These are phyloP conservation scores for Fusarium odoratissimum DNA, from an alignment of 2,329 filamentous ascomycete species.

Conservation along the genomic window DNA sequence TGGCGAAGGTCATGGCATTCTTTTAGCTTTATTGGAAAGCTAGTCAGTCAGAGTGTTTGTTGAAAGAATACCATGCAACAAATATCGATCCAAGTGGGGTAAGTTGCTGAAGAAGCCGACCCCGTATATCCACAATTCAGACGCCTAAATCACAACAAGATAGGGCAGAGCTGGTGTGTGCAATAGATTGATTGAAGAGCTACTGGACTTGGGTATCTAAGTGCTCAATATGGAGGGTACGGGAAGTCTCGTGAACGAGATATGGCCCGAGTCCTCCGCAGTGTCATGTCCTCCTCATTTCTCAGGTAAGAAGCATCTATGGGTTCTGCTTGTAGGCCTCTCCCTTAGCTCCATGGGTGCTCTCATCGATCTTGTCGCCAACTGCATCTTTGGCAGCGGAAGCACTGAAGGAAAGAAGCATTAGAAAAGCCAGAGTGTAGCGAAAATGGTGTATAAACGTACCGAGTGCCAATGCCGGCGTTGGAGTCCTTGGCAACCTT, in stretches of 20 bases:
- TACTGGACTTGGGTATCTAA: slow-evolving; percentile 44
- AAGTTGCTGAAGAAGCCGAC: background rate
- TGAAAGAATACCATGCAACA: background rate
- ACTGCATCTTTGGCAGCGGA: slow-evolving; percentile 62
- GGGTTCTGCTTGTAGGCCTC: slow-evolving; percentile 57
- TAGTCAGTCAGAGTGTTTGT: background rate
- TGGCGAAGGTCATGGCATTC: background rate
- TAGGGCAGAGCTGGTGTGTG: background rate
- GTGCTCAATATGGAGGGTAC: slow-evolving; percentile 23
- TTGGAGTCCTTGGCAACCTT: slow-evolving; percentile 70
- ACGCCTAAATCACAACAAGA: background rate
- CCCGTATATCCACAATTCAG: background rate
- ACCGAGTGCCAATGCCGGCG: slow-evolving; percentile 65
- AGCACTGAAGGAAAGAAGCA: slow-evolving; percentile 49
- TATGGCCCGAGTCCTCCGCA: slow-evolving; percentile 13
- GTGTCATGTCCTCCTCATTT: slow-evolving; percentile 4
- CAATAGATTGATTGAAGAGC: slow-evolving; percentile 35
- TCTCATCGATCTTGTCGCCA: slow-evolving; percentile 59
- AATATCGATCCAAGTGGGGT: background rate
- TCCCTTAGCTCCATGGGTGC: slow-evolving; percentile 54
- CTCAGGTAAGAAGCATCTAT: slow-evolving; percentile 42
- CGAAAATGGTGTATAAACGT: slow-evolving; percentile 30
- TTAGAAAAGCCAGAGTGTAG: background rate
- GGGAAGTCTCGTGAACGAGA: background rate
- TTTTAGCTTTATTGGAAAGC: background rate